Percentiles rank a stretch among this genome's conserved stretches.
Evolutionary conservation across 129 eudicot genomes (phyloP).

Genomic region (Artemisia tridentata): DNA sequence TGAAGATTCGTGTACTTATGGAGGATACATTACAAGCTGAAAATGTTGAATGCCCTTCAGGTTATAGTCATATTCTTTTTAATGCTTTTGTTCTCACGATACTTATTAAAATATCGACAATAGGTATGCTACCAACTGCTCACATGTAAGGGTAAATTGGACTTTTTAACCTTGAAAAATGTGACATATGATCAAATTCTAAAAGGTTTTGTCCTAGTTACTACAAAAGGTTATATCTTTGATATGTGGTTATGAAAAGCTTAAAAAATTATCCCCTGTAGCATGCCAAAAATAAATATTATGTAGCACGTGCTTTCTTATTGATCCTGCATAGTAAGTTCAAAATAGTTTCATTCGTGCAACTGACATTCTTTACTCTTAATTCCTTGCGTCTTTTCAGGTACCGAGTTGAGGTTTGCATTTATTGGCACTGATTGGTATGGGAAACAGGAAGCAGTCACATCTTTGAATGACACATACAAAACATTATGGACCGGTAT

Average conservation of each 20-base stretch:
- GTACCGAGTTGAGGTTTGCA: constrained; percentile 49
- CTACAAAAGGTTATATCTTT: no score
- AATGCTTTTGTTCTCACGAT: not conserved
- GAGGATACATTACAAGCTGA: constrained; percentile 38
- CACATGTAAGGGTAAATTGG: no score
- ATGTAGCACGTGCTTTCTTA: no score
- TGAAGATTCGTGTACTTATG: constrained; percentile 42
- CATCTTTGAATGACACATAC: constrained; percentile 56
- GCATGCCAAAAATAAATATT: no score
- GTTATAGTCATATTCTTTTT: constrained; percentile 29
- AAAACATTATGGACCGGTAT: constrained; percentile 58
- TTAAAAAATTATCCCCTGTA: no score
- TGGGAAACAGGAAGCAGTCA: constrained; percentile 45
- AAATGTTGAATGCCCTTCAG: constrained; percentile 37
- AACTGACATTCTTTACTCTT: constrained; percentile 2
- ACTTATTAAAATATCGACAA: no score
- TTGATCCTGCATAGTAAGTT: no score
- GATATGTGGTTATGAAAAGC: no score
- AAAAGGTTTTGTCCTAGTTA: no score
- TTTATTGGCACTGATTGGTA: constrained; percentile 51
- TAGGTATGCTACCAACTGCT: no score
- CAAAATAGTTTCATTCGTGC: not conserved
- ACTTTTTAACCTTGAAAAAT: no score
- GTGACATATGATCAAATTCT: no score
- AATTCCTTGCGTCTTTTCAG: constrained; percentile 33